A percentile compares a stretch with the other conserved stretches of the same genome.
Conservation (phyloP, 1,284 basidiomycete genomes). For the Agaricales sp. region DNA sequence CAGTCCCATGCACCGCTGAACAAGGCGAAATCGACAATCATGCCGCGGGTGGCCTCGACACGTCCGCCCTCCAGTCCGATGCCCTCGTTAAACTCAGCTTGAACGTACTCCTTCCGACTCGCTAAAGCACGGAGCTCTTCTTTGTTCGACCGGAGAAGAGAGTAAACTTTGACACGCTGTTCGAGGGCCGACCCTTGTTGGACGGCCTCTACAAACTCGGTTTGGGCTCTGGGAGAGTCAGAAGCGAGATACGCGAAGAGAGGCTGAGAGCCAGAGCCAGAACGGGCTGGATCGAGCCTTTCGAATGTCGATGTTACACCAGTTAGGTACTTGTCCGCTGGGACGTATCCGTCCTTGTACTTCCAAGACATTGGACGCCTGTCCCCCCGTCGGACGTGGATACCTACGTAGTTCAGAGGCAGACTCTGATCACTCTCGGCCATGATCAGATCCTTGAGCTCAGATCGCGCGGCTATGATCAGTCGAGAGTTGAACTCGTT, state of each 20-base stretch:
- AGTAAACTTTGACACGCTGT: conserved; percentile 29
- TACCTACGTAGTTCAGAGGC: conserved; percentile 14
- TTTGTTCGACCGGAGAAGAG: conserved; percentile 31
- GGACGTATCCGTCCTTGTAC: neutral
- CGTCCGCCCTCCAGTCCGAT: conserved; percentile 28
- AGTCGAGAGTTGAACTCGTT: conserved; percentile 33
- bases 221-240: conserved; percentile 37
- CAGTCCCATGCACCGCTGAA: conserved; percentile 48
- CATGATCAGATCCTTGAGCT: conserved; percentile 26
- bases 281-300: neutral
- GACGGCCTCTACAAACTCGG: conserved; percentile 25
- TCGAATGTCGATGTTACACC: neutral
- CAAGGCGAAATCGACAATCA: conserved; percentile 58
- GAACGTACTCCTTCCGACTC: conserved; percentile 43
- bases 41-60: conserved; percentile 38
- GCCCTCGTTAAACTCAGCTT: conserved; percentile 36
- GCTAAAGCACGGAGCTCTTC: conserved; percentile 35
- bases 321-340: neutral
- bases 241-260: conserved; percentile 46
- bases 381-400: neutral
- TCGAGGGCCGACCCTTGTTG: conserved; percentile 22
- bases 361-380: neutral
- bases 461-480: conserved; percentile 38
- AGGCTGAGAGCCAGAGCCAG: conserved; percentile 3
- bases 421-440: conserved; percentile 19